Base-by-base conservation (phyloP, 2,329 filamentous ascomycete genomes). In the Venturia aucupariae region DNA sequence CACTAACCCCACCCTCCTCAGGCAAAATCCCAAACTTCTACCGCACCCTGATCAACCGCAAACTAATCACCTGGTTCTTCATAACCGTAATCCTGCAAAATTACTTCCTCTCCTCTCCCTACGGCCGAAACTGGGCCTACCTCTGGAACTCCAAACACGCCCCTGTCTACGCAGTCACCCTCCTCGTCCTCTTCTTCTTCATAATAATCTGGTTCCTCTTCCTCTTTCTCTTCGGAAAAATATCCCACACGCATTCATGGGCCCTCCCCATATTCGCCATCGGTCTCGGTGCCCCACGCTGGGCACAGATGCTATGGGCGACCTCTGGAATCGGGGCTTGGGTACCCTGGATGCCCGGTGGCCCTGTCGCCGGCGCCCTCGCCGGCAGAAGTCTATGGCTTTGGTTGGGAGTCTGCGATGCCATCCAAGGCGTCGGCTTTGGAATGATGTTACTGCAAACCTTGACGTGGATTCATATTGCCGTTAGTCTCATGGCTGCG, bases 231-330 rank as follows among this genome's bases (percentile, higher is more conserved):
- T 82, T 88, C 68, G 80, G 78, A 10, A 73, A 76, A 61, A 77
- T 86, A 19, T 83, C 82, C 19, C 82, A 81, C 67, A 79, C 79
- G 19, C 86, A 88, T 72, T 83, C 81, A 62, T 88, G 86, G 86
- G 82, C 87, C 68, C 75, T 89, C 4, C 86, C 86, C 19, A 82
- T 89, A 64, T 87, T 88, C 67, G 85, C 86, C 59, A 84, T 88
- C 66, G 86, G 85, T 15, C 80, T 89, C 15, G 84, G 82, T 48
- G 85, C 85, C 2, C 86, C 86, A 1, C 79, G 86, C 66, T 89
- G 86, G 85, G 81, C 81, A 10, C 86, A 89, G 71, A 87, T 87
- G 71, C 84, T 86, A 71, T 88, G 86, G 86, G 83, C 81, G n/a
- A 83, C 81, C 7, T 84, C 81, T 7, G 81, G 81, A 8, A 81